Conservation (phyloP, 208 protist genomes). For the Wallacemonas sp. region DNA sequence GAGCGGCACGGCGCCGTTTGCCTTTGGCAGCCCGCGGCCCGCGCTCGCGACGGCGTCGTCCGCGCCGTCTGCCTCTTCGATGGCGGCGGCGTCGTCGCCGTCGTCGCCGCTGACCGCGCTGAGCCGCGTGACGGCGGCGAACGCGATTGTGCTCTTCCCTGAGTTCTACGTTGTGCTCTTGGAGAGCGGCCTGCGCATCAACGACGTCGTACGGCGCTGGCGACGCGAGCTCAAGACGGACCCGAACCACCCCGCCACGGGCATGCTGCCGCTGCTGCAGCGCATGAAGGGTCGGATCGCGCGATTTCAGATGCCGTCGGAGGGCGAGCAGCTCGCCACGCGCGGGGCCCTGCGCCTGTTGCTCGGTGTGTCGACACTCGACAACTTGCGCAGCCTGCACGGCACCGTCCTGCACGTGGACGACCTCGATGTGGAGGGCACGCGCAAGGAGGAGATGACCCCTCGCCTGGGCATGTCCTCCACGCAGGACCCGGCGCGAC, state of each 20-base stretch:
- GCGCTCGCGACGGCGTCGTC: background rate
- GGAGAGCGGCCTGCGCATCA: slow-evolving; percentile 32
- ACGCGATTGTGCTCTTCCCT: slow-evolving; percentile 19
- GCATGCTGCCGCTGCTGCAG: slow-evolving; percentile 35
- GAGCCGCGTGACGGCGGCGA: background rate
- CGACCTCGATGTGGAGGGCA: slow-evolving; percentile 52
- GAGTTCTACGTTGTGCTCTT: slow-evolving; percentile 46
- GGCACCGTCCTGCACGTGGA: slow-evolving; percentile 54
- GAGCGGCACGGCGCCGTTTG: background rate
- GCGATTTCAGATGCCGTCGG: slow-evolving; percentile 24
- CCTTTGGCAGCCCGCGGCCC: background rate
- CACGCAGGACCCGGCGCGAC: slow-evolving; percentile 29
- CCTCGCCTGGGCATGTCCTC: slow-evolving; percentile 42
- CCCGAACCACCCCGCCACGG: slow-evolving; percentile 36
- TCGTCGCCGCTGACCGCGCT: slow-evolving; percentile 8
- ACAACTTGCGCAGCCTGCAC: slow-evolving; percentile 33
- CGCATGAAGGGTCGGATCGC: slow-evolving; percentile 37
- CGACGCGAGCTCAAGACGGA: slow-evolving; percentile 22
- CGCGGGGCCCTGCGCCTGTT: slow-evolving; percentile 45
- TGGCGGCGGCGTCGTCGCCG: slow-evolving; percentile 6
- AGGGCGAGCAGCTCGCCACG: slow-evolving; percentile 34
- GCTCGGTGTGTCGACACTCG: slow-evolving; percentile 46
- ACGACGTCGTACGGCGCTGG: slow-evolving; percentile 35
- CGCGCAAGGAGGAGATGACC: slow-evolving; percentile 48
- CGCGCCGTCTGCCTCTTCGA: slow-evolving; percentile 5